Evolutionary conservation across 345 rosid genomes (phyloP).

Genomic region (Adansonia digitata): DNA sequence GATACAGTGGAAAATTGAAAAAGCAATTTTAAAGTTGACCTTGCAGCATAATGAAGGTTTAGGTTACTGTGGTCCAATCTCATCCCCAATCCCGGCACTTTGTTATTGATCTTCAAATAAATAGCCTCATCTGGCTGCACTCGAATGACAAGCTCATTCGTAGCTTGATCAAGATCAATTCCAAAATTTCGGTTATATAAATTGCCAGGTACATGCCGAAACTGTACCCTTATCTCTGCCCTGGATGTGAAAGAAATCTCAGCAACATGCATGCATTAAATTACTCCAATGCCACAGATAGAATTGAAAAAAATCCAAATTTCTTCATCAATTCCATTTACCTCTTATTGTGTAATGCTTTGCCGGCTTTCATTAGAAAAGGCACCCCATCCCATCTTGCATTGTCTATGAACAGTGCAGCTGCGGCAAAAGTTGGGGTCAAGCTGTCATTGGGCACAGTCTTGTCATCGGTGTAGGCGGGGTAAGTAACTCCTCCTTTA

Average conservation of each 20-base stretch:
- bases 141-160: slow-evolving; percentile 93
- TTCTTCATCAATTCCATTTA: slow-evolving; percentile 16
- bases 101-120: slow-evolving; percentile 91
- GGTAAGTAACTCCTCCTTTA: slow-evolving; percentile 73
- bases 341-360: slow-evolving; percentile 85
- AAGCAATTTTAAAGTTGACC: slow-evolving; percentile 34
- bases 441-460: slow-evolving; percentile 85
- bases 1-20: not conserved
- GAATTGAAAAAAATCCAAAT: not conserved
- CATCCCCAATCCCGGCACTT: slow-evolving; percentile 98
- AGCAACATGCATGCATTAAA: slow-evolving; percentile 3
- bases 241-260: slow-evolving; percentile 31
- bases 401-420: slow-evolving; percentile 90
- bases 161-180: slow-evolving; percentile 75
- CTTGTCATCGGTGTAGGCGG: slow-evolving; percentile 81
- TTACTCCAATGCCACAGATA: not conserved
- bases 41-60: slow-evolving; percentile 86
- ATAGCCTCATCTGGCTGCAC: slow-evolving; percentile 99
- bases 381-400: slow-evolving; percentile 99
- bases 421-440: slow-evolving; percentile 99
- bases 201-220: slow-evolving; percentile 97
- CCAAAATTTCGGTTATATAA: slow-evolving; percentile 72
- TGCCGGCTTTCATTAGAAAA: slow-evolving; percentile 96
- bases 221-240: slow-evolving; percentile 97
- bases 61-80: slow-evolving; percentile 84